Evolutionary conservation across 176 grass and related monocot genomes (phyloP).

Genomic region (Otatea glauca): DNA sequence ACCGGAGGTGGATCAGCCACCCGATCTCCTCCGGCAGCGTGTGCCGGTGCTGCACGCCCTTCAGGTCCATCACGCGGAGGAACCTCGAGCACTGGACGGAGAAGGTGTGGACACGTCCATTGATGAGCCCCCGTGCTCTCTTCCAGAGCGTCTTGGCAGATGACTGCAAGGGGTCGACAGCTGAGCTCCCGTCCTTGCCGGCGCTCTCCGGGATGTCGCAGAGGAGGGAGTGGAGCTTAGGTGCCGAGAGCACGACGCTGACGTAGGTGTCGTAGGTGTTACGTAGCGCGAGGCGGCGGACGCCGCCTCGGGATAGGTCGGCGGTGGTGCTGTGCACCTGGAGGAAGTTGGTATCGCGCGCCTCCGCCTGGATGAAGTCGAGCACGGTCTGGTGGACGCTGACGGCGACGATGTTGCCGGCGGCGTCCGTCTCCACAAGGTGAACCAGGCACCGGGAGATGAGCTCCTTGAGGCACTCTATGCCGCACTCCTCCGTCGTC

Average conservation of each 20-base stretch:
- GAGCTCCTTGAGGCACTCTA: constrained; percentile 31
- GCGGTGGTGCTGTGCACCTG: background rate
- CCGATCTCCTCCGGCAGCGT: constrained; percentile 25
- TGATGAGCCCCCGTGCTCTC: background rate
- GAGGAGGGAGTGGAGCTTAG: constrained; percentile 18
- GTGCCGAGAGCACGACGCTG: background rate
- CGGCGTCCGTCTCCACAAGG: background rate
- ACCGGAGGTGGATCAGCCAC: constrained; percentile 21
- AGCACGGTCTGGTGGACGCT: background rate
- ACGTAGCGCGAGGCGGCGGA: constrained; percentile 3
- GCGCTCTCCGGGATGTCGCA: constrained; percentile 8
- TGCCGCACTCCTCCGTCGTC: background rate
- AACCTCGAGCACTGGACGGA: constrained; percentile 4
- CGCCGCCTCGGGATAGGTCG: background rate
- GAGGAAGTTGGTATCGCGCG: constrained; percentile 16
- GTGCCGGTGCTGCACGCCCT: background rate
- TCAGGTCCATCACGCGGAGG: constrained; percentile 22
- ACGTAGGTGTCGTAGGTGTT: constrained; percentile 23
- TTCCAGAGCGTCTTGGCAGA: background rate
- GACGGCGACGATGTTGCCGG: background rate
- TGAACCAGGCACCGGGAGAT: constrained; percentile 16
- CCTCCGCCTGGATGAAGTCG: constrained; percentile 1
- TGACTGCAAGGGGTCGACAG: background rate
- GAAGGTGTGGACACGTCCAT: background rate
- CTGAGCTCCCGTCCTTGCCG: background rate